Base-by-base conservation (phyloP, 495 filamentous ascomycete species). In the Aspergillus indologenus region DNA sequence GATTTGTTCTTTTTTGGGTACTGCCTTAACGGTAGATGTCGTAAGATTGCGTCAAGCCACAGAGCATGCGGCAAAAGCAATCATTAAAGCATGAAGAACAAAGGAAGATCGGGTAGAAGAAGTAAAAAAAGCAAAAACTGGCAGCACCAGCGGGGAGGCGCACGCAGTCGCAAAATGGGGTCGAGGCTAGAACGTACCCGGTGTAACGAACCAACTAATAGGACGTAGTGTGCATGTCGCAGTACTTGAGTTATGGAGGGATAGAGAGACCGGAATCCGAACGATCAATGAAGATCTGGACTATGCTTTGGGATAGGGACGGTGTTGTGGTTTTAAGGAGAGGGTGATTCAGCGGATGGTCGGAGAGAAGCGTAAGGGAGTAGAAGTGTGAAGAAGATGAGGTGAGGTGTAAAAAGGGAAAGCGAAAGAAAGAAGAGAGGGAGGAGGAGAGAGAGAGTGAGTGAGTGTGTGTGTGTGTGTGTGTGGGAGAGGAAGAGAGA, bases 141-240 rank as follows among this genome's bases (percentile, higher is more conserved):
- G 34, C 5, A 3, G 47, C 8, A 26, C 47, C 7, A 50, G 15
- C 22, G 22, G 47, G 47, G 47, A 29, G 26, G 40, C 40, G 48
- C 22, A 48, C 31, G 26, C 42, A 57, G 51, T 19, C 40, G 52
- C 44, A 62, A 44, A 45, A 49, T 53, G 58, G 55, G 23, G 47
- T 45, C 51, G 46, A 53, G 34, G 29, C 47, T 60, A 57, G 49
- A 51, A 62, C 65, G 45, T 67, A 67, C 65, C 61, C n/a, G 48
- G 59, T 62, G 61, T 64, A 61, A 67, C 61, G 51, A 57, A 48
- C 56, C 51, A 58, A 55, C 60, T 53, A 66, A 24, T 21, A 61
- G 63, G 19, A 43, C 42, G 42, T 53, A 29, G 47, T 5, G 46
- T 54, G 60, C 64, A 66, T 66, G 56, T 61, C 53, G 61, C 51